Base-by-base conservation (phyloP, 1,284 basidiomycete genomes). In the Irpex sp. region DNA sequence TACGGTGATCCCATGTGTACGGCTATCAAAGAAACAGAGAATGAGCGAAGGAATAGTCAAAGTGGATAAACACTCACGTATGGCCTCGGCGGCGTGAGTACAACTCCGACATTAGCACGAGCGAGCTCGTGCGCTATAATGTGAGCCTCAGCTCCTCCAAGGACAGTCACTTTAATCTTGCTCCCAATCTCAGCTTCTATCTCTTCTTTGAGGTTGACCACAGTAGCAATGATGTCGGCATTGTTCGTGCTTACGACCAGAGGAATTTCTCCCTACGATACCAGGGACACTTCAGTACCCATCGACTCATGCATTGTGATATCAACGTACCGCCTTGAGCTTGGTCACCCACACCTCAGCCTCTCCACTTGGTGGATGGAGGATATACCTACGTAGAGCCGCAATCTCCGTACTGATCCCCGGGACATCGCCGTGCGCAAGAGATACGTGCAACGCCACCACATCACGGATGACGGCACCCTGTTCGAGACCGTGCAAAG, bases 101-200 rank as follows among this genome's bases (percentile, higher is more conserved):
- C 79, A 11, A 89, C 83, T 8, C 82, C 81, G 11, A 88, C 78
- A 53, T 79, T 69, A 8, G 80, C 79, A 6, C 73, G 68, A 13
- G 72, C 75, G 46, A 97, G 85, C 66, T 95, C 88, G 43, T 84
- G 74, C 0, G 93, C 93, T 53, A 96, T 73, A 36, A 90, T 76
- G 74, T 92, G 83, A 3, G 91, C 83, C 75, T 96, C 94, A 0
- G 84, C 79, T 0, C 86, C 94, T 4, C 92, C 92, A 39, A 83
- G 77, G 68, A 94, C 86, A 1, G 89, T 84, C 78, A 90, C 78
- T 58, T 81, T 80, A 74, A 89, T 81, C 9, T 75, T 74, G 17
- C 82, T 81, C 0, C 84, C 82, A 3, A 83, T 81, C 39, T 77
- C 79, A 50, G 79, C 78, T 61, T 93, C 91, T 17, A 92, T 81